Evolutionary conservation across 73 alveolate genomes (phyloP).

Genomic region (Paramecium caudatum): DNA sequence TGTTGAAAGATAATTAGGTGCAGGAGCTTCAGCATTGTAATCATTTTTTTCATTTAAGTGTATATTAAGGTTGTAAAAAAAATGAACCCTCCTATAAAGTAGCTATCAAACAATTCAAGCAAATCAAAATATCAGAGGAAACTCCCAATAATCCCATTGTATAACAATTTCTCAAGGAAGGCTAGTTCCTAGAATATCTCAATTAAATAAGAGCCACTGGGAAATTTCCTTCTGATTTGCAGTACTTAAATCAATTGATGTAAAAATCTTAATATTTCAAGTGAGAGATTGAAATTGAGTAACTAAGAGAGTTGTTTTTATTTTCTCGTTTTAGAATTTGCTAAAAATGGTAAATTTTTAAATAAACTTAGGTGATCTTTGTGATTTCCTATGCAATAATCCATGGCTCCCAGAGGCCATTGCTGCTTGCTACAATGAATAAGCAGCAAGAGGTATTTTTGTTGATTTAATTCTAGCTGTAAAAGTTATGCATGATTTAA

Average conservation of each 20-base stretch:
- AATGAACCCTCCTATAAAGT: not conserved
- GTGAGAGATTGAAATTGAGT: not conserved
- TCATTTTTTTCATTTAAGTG: not conserved
- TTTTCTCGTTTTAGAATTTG: not conserved
- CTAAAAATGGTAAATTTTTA: conserved; percentile 4
- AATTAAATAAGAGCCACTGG: not conserved
- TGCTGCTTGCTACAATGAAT: not conserved
- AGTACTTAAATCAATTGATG: not conserved
- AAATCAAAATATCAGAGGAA: not conserved
- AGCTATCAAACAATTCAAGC: not conserved
- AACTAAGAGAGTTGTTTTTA: not conserved
- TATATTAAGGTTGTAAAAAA: not conserved
- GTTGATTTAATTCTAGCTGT: not conserved
- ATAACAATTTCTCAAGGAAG: not conserved
- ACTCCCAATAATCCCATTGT: not conserved
- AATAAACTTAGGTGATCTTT: not conserved
- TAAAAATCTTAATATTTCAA: not conserved
- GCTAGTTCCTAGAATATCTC: not conserved
- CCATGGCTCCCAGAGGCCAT: not conserved
- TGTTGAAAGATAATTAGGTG: not conserved
- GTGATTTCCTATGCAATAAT: not conserved
- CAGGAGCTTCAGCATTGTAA: not conserved
- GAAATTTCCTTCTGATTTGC: not conserved
- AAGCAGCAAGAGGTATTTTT: not conserved
- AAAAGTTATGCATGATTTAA: not conserved